Evolutionary conservation across 2,329 filamentous ascomycete genomes (phyloP).

Genomic region (Alternaria sp.): DNA sequence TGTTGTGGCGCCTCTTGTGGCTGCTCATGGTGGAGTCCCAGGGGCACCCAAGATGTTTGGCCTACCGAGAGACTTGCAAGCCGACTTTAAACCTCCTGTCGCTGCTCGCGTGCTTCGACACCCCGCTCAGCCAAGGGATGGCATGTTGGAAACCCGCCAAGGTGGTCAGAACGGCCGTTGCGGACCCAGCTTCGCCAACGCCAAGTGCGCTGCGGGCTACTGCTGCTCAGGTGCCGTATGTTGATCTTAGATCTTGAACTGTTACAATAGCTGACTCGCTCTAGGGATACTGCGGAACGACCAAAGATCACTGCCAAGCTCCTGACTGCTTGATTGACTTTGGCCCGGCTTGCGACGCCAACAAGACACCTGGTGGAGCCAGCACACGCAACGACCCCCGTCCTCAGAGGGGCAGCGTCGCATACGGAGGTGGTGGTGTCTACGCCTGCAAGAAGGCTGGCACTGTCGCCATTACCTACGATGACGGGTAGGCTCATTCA

Average conservation of each 20-base stretch:
- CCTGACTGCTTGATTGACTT: conserved; percentile 68
- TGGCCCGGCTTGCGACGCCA: conserved; percentile 66
- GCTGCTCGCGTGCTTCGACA: conserved; percentile 31
- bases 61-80: conserved; percentile 38
- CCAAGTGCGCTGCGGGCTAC: conserved; percentile 41
- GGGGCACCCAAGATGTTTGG: conserved; percentile 45
- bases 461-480: conserved; percentile 70
- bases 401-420: conserved; percentile 59
- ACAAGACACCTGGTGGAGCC: conserved; percentile 59
- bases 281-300: conserved; percentile 60
- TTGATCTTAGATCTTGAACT: background rate
- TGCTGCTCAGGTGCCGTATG: conserved; percentile 46
- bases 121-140: conserved; percentile 15
- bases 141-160: conserved; percentile 40
- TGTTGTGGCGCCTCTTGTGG: conserved; percentile 39
- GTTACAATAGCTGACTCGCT: conserved; percentile 1
- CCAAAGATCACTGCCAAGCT: conserved; percentile 62
- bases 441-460: conserved; percentile 60
- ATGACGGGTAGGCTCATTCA: conserved; percentile 59
- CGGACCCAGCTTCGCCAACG: conserved; percentile 35
- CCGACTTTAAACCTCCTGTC: conserved; percentile 26
- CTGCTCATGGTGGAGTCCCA: conserved; percentile 39
- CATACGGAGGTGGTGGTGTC: conserved; percentile 64
- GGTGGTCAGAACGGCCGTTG: conserved; percentile 44
- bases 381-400: conserved; percentile 61